Base-by-base conservation (phyloP, 345 rosid species). In the Balakata baccata region DNA sequence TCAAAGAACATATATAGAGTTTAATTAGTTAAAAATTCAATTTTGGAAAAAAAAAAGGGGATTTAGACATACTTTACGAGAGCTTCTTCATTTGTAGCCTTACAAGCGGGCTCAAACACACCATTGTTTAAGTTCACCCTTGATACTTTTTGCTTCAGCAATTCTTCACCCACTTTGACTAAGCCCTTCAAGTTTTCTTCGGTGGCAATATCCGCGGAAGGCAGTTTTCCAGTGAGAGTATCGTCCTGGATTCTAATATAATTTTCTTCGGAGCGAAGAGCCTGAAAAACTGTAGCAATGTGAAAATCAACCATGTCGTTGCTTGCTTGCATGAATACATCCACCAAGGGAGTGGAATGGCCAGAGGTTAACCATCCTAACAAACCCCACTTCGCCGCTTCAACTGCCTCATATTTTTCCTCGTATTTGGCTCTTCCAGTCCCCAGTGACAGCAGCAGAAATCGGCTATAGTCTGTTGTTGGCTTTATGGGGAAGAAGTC, bases 231-330 rank as follows among this genome's bases (percentile, higher is more conserved):
- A 0, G 68, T 84, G 43, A 93, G 80, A 0, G 85, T 78, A 68
- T 93, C 75, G 2, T 64, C 76, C 51, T 87, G 89, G 69, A 87
- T 86, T 34, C 89, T 77, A 6, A 86, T 84, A 46, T 86, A 87
- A 60, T 78, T 89, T 7, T 81, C 66, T 53, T 85, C 85, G 1
- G 83, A 78, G 17, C 74, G 81, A 0, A 89, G 84, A 62, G 91
- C 85, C 58, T 78, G 77, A 25, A 88, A 91, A 1, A 89, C 85
- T 0, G 77, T 64, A 12, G 87, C 77, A 34, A 89, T 73, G 73
- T 89, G 91, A 54, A 77, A 74, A 74, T 91, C 97, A 46, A 87
- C 87, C 89, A 89, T 84, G 66, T 89, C 90, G 5, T 82, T 71
- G 38, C 96, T 89, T 0, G 93, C 93, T 62, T 90, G 89, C 37